Evolutionary conservation across 139 green algal genomes (phyloP), one percentile per base, ranked within the genome.

Genomic region (Volvox africanus): DNA sequence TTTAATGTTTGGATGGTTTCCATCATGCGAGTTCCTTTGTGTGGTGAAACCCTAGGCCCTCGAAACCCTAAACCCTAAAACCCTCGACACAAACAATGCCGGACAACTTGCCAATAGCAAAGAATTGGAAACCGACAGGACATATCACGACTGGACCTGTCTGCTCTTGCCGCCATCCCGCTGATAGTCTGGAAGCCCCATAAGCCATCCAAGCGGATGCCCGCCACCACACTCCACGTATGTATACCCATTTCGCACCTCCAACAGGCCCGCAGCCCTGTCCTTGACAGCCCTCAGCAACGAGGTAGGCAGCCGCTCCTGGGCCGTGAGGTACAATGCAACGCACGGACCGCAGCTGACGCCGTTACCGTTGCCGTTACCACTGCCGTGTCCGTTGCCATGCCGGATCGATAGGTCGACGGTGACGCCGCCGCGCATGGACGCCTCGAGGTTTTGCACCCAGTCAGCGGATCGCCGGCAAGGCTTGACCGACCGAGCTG

Each of bases 221-320:
- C 44, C n/a, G n/a, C n/a, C 5, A 55, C 5, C 44, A 55, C 44
- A 55, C 9, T 55, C 44, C 67, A 75, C 24, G 22, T 75, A 32
- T 12, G 14, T 12, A 75, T 14, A n/a, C 73, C 37, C 24, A n/a
- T 32, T 19, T 16, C 78, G 21, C 78, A 84, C 78, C 78, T 84
- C 78, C 17, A 84, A 13, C 37, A 84, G 37, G 37, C 36, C 37
- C 78, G 20, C 28, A 2, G 78, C 78, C 37, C 78, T 30, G 36
- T 84, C 78, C 35, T 84, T 84, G 35, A 84, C 36, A 2, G 78
- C 78, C 22, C 78, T 11, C 37, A 84, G 78, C 78, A 84, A 35
- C 6, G 78, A 84, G 17, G 78, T 68, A 17, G 78, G 78, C 36
- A 84, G 37, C 36, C 78, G 78, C 37, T 84, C 78, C 36, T 67